Percentiles rank a stretch among this genome's conserved stretches.
These are phyloP conservation scores for Porogramme epimiltina DNA, from an alignment of 1,284 basidiomycete genomes.

Conservation along the genomic window DNA sequence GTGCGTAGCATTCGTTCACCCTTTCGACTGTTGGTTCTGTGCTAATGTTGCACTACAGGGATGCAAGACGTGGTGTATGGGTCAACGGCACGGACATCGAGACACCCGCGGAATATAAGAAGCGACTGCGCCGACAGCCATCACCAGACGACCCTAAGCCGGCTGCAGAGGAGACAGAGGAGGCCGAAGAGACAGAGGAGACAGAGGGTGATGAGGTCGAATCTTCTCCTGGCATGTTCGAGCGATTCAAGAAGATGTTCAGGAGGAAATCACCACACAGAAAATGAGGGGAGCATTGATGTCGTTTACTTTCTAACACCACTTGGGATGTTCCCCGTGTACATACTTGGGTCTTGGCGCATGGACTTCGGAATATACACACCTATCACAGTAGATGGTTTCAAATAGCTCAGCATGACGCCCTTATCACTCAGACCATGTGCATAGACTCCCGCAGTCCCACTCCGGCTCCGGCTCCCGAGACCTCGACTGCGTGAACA, in stretches of 20 bases:
- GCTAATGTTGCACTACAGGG: constrained; percentile 36
- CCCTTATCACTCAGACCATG: too few relatives aligned
- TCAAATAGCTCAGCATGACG: too few relatives aligned
- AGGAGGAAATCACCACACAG: neutral
- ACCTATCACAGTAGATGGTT: too few relatives aligned
- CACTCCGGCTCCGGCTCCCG: too few relatives aligned
- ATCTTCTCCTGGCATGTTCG: neutral
- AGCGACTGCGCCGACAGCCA: constrained; percentile 40
- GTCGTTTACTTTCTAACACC: too few relatives aligned
- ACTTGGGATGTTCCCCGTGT: too few relatives aligned
- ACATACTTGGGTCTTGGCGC: too few relatives aligned
- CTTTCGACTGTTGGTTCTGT: neutral
- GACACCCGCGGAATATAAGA: constrained; percentile 81
- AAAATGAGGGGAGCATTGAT: too few relatives aligned
- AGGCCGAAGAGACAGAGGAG: neutral
- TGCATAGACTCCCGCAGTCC: too few relatives aligned
- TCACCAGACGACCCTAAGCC: neutral
- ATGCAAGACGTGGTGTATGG: constrained; percentile 74
- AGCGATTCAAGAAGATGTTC: neutral
- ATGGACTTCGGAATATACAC: too few relatives aligned
- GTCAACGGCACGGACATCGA: constrained; percentile 53
- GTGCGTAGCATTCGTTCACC: constrained; percentile 44
- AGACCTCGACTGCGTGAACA: too few relatives aligned
- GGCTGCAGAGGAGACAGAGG: neutral
- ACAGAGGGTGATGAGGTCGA: neutral